Conservation (phyloP, 176 grass and related monocot species). For the Oryza glaberrima region DNA sequence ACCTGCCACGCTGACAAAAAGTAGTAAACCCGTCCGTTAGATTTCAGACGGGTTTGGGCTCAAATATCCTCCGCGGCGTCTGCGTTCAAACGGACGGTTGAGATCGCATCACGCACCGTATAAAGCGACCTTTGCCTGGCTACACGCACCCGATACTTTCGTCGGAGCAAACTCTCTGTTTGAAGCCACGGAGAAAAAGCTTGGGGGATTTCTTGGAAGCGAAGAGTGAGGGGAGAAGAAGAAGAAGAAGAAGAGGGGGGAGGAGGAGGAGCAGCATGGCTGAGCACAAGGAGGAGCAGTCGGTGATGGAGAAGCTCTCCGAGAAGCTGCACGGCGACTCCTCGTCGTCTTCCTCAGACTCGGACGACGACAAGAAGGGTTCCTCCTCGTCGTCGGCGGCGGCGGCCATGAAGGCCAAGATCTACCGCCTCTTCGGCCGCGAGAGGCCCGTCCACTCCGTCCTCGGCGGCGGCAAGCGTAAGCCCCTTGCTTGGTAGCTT, state of each 20-base stretch:
- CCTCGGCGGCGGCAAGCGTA: slow-evolving; percentile 69
- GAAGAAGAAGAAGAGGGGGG: too few species aligned
- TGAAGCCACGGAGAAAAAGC: background rate
- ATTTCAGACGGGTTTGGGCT: background rate
- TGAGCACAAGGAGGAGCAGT: slow-evolving; percentile 83
- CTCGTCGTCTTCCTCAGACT: slow-evolving; percentile 77
- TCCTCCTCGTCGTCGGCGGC: slow-evolving; percentile 42
- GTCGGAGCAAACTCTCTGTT: slow-evolving; percentile 14
- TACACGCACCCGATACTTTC: slow-evolving; percentile 27
- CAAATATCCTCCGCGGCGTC: background rate
- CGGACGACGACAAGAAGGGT: slow-evolving; percentile 68
- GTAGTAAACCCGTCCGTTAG: background rate
- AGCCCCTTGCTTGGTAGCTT: slow-evolving; percentile 24
- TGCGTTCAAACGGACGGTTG: slow-evolving; percentile 27
- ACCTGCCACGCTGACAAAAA: slow-evolving; percentile 11
- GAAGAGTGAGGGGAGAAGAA: background rate
- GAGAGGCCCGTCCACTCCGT: slow-evolving; percentile 63
- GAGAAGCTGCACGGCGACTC: slow-evolving; percentile 64
- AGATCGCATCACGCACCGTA: slow-evolving; percentile 18
- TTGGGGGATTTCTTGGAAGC: background rate
- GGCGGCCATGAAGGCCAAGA: slow-evolving; percentile 55
- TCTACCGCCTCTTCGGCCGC: slow-evolving; percentile 74
- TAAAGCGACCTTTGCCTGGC: slow-evolving; percentile 25
- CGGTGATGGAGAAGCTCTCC: slow-evolving; percentile 70
- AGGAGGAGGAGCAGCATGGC: slow-evolving; percentile 46